Evolutionary conservation across 495 filamentous ascomycete species (phyloP).

Genomic region (Hypomontagnella monticulosa): DNA sequence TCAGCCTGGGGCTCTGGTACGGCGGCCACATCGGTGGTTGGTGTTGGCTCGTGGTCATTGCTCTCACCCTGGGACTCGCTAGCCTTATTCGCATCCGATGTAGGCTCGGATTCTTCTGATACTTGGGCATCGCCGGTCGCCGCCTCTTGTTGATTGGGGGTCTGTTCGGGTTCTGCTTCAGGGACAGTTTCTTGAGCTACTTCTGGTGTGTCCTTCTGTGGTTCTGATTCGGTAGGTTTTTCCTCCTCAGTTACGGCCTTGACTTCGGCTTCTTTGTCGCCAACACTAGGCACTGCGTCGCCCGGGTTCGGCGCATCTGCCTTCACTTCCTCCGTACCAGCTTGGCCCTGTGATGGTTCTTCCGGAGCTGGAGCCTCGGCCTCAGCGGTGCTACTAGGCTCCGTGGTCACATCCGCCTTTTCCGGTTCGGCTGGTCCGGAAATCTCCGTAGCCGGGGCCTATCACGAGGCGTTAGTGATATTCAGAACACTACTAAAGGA

Average conservation of each 20-base stretch:
- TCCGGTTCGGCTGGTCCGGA: constrained; percentile 17
- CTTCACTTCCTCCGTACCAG: constrained; percentile 6
- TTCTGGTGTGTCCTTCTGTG: too few species aligned
- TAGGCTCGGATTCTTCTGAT: not conserved
- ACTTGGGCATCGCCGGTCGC: not conserved
- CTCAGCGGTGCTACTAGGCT: not conserved
- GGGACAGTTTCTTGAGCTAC: not conserved
- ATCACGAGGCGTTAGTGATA: constrained; percentile 3
- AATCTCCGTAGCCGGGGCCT: not conserved
- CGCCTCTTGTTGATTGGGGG: not conserved
- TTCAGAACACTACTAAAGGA: not conserved
- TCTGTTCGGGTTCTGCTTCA: not conserved
- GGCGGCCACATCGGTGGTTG: not conserved
- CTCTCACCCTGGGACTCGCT: not conserved
- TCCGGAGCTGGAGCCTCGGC: not conserved
- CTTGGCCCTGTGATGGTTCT: constrained; percentile 10
- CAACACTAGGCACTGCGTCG: too few species aligned
- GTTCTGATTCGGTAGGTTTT: not conserved
- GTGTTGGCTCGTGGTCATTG: not conserved
- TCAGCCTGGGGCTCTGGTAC: not conserved
- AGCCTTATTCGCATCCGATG: not conserved
- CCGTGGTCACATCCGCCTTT: constrained; percentile 5
- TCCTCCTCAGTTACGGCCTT: not conserved
- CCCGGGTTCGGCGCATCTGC: not conserved
- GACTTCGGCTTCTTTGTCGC: not conserved